These are phyloP conservation scores for Allantophomopsis cytisporea DNA, from an alignment of 2,329 filamentous ascomycete genomes.

Conservation along the genomic window DNA sequence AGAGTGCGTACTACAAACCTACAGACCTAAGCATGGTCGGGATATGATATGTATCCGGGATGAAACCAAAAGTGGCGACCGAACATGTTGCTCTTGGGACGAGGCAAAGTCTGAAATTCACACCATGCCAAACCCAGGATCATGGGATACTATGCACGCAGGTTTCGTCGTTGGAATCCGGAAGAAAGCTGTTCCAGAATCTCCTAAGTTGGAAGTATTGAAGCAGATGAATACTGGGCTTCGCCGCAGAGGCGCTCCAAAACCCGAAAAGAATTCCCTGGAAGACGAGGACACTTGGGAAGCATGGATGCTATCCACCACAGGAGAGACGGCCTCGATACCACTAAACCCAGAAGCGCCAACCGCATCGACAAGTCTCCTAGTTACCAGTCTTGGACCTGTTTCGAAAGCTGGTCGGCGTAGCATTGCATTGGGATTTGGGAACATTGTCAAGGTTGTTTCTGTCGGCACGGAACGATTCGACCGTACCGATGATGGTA, in stretches of 20 bases:
- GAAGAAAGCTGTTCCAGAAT: conserved; percentile 16
- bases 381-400: conserved; percentile 53
- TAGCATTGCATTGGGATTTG: conserved; percentile 57
- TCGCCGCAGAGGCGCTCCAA: conserved; percentile 6
- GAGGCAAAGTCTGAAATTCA: conserved; percentile 36
- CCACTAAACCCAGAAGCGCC: conserved; percentile 12
- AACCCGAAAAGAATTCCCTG: neutral
- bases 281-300: conserved; percentile 29
- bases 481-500: conserved; percentile 19
- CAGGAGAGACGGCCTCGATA: conserved; percentile 20
- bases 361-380: conserved; percentile 28
- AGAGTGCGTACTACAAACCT: conserved; percentile 52
- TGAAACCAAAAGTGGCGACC: conserved; percentile 9
- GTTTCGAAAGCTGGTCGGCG: conserved; percentile 46
- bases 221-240: conserved; percentile 2
- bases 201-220: too few relatives aligned
- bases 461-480: conserved; percentile 53
- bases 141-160: conserved; percentile 47
- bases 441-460: conserved; percentile 60
- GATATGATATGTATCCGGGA: conserved; percentile 42
- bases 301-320: conserved; percentile 33
- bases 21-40: conserved; percentile 35
- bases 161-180: conserved; percentile 52
- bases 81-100: conserved; percentile 34
- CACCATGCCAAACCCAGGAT: conserved; percentile 45